phyloP scores from a whole-genome alignment of 768 basidiomycete genomes.

The Phallus indusiatus region DNA sequence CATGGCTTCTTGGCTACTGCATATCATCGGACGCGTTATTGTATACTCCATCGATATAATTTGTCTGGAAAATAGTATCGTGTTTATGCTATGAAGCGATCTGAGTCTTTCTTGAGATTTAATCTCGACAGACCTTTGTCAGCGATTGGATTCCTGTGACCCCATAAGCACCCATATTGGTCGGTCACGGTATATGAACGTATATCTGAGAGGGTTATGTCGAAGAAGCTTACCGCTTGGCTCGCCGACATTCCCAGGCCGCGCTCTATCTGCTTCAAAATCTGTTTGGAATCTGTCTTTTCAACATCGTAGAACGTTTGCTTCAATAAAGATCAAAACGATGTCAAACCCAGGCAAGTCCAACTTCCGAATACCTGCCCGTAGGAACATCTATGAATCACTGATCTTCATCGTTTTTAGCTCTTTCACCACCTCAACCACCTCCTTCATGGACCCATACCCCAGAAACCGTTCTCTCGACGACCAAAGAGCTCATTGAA shows the following conservation, averaged over 20 bases:
- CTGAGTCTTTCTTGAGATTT: no score
- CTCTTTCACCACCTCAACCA: constrained; percentile 53
- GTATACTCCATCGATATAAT: no score
- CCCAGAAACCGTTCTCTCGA: constrained; percentile 44
- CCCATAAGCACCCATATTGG: background rate
- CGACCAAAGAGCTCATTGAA: constrained; percentile 52
- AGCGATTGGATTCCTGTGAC: background rate
- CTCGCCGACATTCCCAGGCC: background rate
- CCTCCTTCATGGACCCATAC: constrained; percentile 61
- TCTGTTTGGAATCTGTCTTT: background rate
- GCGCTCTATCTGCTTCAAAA: background rate
- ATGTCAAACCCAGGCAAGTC: constrained; percentile 3
- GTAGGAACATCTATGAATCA: background rate
- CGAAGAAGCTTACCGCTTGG: background rate
- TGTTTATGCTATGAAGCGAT: no score
- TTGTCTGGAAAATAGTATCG: no score
- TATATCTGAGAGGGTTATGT: background rate
- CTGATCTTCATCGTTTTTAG: background rate
- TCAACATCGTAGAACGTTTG: background rate
- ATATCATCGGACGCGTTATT: no score
- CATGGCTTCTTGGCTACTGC: no score
- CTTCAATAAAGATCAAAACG: background rate
- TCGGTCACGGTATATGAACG: background rate
- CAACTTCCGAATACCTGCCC: background rate
- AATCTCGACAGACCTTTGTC: no score